Evolutionary conservation across 1,139 yeast genomes (phyloP).

Genomic region (Geotrichum siamense): DNA sequence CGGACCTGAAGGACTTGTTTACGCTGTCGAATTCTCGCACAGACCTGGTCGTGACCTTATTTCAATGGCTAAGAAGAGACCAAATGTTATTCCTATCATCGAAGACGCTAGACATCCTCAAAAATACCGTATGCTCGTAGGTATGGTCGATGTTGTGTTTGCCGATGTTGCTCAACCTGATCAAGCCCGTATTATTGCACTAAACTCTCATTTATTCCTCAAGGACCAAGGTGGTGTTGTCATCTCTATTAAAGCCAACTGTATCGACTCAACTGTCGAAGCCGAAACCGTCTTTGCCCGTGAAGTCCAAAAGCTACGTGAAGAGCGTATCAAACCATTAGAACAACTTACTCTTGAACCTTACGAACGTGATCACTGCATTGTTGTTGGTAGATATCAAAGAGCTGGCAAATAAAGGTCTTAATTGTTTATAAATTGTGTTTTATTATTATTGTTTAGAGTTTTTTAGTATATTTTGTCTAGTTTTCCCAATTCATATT

Average conservation of each 20-base stretch:
- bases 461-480: constrained; percentile 4
- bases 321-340: constrained; percentile 95
- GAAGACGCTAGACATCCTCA: constrained; percentile 99
- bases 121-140: constrained; percentile 96
- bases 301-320: constrained; percentile 96
- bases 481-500: neutral
- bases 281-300: constrained; percentile 94
- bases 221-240: constrained; percentile 78
- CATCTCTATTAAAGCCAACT: constrained; percentile 51
- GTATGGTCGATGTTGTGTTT: constrained; percentile 97
- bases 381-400: constrained; percentile 92
- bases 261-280: constrained; percentile 94
- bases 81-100: constrained; percentile 95
- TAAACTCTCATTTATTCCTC: constrained; percentile 95
- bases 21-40: constrained; percentile 98
- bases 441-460: constrained; percentile 1
- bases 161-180: constrained; percentile 99
- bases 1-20: constrained; percentile 98
- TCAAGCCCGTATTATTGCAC: constrained; percentile 98
- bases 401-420: constrained; percentile 64
- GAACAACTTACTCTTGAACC: constrained; percentile 96
- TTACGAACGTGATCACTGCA: constrained; percentile 99
- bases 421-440: constrained; percentile 1
- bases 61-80: constrained; percentile 99
- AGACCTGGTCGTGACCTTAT: constrained; percentile 99